Conservation (phyloP, 768 basidiomycete genomes). For the Mycena indigotica region DNA sequence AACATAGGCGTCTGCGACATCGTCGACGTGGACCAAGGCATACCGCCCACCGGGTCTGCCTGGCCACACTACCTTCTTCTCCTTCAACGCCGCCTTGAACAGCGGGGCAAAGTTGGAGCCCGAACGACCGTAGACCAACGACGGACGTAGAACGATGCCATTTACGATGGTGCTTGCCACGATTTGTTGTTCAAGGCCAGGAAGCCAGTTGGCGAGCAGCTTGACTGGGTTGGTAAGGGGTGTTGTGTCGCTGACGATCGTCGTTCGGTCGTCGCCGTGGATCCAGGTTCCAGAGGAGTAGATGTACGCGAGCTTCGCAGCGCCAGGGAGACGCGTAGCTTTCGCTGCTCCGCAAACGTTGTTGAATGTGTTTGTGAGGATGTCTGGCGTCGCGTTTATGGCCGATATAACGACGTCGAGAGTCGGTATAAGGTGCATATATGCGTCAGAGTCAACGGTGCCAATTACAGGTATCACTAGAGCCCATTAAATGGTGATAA, state of each 20-base stretch:
- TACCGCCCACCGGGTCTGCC: conserved; percentile 21
- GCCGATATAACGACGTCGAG: conserved; percentile 40
- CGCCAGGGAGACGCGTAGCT: conserved; percentile 28
- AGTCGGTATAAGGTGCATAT: conserved; percentile 30
- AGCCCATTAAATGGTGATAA: not conserved
- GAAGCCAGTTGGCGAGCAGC: conserved; percentile 36
- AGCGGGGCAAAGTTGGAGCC: conserved; percentile 37
- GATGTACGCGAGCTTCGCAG: conserved; percentile 46
- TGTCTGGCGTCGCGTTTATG: conserved; percentile 25
- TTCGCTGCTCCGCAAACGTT: conserved; percentile 29
- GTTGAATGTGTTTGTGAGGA: conserved; percentile 28
- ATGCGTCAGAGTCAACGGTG: conserved; percentile 24
- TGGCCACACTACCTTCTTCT: conserved; percentile 28
- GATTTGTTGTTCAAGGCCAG: conserved; percentile 35
- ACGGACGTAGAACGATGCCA: conserved; percentile 49
- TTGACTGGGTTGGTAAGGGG: conserved; percentile 27
- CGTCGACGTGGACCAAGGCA: conserved; percentile 44
- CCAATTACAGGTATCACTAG: conserved; percentile 42
- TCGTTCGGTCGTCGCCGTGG: conserved; percentile 38
- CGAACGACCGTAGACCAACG: conserved; percentile 44
- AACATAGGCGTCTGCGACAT: conserved; percentile 47
- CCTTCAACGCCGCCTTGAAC: conserved; percentile 33
- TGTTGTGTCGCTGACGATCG: conserved; percentile 37
- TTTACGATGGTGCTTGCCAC: conserved; percentile 32
- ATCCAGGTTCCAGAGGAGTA: conserved; percentile 51